Base-by-base conservation (phyloP, 352 stramenopile genomes). In the Pythium rhizo-oryzae region DNA sequence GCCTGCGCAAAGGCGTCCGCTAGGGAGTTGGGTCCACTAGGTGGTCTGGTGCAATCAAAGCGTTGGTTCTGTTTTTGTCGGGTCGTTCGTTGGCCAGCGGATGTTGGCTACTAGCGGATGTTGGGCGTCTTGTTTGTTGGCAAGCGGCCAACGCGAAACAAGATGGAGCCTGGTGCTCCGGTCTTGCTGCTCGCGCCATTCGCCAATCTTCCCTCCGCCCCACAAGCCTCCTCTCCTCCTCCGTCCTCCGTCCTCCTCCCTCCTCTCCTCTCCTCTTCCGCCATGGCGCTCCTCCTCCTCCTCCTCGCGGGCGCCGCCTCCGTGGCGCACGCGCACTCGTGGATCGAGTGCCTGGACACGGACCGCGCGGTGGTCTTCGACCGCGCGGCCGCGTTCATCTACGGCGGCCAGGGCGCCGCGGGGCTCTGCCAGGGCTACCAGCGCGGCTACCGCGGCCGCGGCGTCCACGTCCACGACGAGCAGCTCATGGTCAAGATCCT, bases 311-410 rank as follows among this genome's bases (percentile, higher is more conserved):
- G n/a, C n/a, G n/a, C n/a, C n/a, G n/a, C n/a, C n/a, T n/a, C n/a
- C n/a, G n/a, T n/a, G n/a, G n/a, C n/a, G n/a, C n/a, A 23, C 2
- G 77, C 77, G 5, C 82, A 89, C 62, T 79, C 69, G 46, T 90
- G 82, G 82, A 81, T 91, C 70, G 84, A 92, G 59, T 92, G 84
- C 58, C 70, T 92, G 41, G 84, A 87, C 54, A 83, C 70, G 1
- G 67, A 84, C 53, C 80, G 72, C 68, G 65, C 62, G 1, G 64
- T 87, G 15, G 82, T 90, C 19, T 90, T 85, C 62, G 69, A 87
- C 49, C 67, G 65, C 28, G 79, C 75, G 43, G 66, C 65, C 15
- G 56, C 82, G 47, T 90, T 79, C 59, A 86, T 87, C 33, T 86
- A 72, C 61, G 74, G 75, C 12, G 80, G 82, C 8, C 54, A 54